Evolutionary conservation across 78 protist species (phyloP).

Genomic region (Dictyostelium brefeldianum): DNA sequence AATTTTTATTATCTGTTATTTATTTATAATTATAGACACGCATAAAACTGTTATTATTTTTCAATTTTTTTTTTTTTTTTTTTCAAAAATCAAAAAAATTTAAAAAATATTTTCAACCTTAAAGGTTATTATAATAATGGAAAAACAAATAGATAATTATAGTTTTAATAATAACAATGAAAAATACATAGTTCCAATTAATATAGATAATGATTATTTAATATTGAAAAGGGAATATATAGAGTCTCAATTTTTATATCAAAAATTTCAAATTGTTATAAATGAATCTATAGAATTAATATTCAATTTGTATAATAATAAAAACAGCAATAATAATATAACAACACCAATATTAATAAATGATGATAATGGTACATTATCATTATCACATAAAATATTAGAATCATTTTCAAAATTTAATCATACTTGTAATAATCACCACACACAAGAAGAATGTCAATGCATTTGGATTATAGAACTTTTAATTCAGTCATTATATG

Average conservation of each 20-base stretch:
- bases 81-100: background rate
- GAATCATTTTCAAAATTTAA: slow-evolving; percentile 11
- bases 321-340: background rate
- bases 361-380: background rate
- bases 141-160: too few relatives aligned
- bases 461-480: slow-evolving; percentile 67
- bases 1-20: background rate
- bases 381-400: slow-evolving; percentile 3
- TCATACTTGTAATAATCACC: background rate
- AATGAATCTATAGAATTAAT: slow-evolving; percentile 17
- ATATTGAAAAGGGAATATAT: slow-evolving; percentile 13
- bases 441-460: slow-evolving; percentile 1
- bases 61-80: background rate
- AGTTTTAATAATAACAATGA: background rate
- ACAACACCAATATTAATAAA: background rate
- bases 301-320: background rate
- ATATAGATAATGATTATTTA: background rate
- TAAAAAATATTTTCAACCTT: background rate
- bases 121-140: background rate
- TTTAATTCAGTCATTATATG: slow-evolving; percentile 58
- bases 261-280: slow-evolving; percentile 43
- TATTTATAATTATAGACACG: slow-evolving; percentile 11
- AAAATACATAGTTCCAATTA: background rate
- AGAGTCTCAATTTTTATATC: slow-evolving; percentile 45
- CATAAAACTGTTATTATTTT: background rate